These are phyloP conservation scores for Paraurostyla sp. DNA, from an alignment of 73 alveolate species.

Conservation along the genomic window DNA sequence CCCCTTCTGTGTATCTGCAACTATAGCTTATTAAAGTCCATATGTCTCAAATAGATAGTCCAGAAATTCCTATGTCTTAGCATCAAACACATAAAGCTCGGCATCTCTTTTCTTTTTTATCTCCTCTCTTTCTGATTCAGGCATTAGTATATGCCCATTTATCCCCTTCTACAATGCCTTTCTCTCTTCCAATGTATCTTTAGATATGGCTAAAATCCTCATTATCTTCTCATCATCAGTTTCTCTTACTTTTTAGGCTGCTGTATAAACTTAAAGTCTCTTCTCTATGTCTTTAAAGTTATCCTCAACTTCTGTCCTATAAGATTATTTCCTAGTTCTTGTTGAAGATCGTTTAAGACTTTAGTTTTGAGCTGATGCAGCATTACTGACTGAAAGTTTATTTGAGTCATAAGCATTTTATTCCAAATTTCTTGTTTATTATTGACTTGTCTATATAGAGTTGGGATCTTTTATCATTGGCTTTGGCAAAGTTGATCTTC, in stretches of 20 bases:
- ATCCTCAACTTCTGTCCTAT: not conserved
- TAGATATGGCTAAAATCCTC: constrained; percentile 10
- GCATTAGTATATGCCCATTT: constrained; percentile 32
- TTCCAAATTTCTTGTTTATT: no score
- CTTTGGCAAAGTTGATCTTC: not conserved
- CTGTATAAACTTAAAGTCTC: not conserved
- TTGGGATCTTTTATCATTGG: not conserved
- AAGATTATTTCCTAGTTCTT: not conserved
- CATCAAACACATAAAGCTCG: not conserved
- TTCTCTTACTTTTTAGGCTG: not conserved
- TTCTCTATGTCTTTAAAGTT: not conserved
- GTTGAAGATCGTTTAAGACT: no score
- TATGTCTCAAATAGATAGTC: constrained; percentile 53
- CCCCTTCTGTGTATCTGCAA: constrained; percentile 29
- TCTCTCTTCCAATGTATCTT: constrained; percentile 19
- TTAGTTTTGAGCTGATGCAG: not conserved
- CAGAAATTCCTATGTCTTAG: constrained; percentile 34
- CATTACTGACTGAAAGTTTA: not conserved
- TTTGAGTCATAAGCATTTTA: no score
- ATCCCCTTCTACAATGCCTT: not conserved
- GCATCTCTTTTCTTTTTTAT: not conserved
- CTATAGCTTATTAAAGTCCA: constrained; percentile 42
- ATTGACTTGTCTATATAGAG: no score
- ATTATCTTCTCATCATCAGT: constrained; percentile 31
- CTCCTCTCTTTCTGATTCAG: not conserved